Conservation (phyloP, 2,329 filamentous ascomycete genomes). For the Ilyonectria sp. region DNA sequence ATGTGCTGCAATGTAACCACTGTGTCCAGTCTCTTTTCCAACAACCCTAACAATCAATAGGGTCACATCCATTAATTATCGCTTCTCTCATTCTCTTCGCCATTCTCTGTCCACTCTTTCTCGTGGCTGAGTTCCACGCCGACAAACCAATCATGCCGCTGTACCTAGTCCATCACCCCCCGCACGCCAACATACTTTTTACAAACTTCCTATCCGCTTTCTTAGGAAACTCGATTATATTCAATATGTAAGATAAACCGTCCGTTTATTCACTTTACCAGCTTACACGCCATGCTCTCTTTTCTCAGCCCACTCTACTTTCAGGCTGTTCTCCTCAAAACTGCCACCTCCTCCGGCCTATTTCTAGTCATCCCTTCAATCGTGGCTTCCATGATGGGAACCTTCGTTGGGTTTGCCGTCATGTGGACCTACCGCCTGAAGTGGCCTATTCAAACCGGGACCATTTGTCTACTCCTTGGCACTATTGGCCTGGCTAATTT, state of each 20-base stretch:
- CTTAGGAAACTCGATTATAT: constrained; percentile 69
- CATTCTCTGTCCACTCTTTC: constrained; percentile 64
- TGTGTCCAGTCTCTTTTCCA: background rate
- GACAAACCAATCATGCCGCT: constrained; percentile 74
- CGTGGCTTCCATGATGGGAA: constrained; percentile 68
- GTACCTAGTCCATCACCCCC: constrained; percentile 63
- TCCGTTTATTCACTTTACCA: no score
- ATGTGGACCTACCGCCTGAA: constrained; percentile 72
- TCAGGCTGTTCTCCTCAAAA: constrained; percentile 80
- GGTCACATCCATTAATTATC: constrained; percentile 73
- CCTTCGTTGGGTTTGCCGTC: constrained; percentile 74
- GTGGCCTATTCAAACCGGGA: constrained; percentile 69
- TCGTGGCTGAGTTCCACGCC: constrained; percentile 67
- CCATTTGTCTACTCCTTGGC: constrained; percentile 64
- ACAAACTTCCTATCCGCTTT: constrained; percentile 67
- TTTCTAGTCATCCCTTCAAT: constrained; percentile 77
- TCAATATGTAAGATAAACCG: constrained; percentile 66
- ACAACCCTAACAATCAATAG: constrained; percentile 47
- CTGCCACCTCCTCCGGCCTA: constrained; percentile 80
- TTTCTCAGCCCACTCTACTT: constrained; percentile 77
- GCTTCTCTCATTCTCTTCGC: constrained; percentile 64
- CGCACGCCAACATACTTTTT: constrained; percentile 72
- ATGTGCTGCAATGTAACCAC: constrained; percentile 68
- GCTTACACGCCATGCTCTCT: background rate
- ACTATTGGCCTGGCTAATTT: constrained; percentile 66